Base-by-base conservation (phyloP, 73 alveolate species). In the Stentor roeselii region DNA sequence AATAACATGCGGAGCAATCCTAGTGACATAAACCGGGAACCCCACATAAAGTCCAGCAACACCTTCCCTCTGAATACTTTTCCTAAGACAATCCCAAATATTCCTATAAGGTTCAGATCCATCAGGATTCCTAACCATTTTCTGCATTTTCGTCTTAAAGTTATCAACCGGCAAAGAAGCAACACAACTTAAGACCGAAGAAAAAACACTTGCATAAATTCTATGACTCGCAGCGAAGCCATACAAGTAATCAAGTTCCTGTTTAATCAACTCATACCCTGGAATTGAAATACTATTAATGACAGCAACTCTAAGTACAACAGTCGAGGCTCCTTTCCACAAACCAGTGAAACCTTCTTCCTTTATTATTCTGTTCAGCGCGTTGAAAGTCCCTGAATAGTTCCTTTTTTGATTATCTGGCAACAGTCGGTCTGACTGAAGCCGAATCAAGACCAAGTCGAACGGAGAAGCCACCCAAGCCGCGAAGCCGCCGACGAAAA, bases 261-360 rank as follows among this genome's bases (percentile, higher is more conserved):
- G 92, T 34, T 93, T 93, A 32, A 89, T 82, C 60, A 91, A 95
- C 91, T 93, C 98, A 84, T 88, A 93, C 1, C 96, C 84, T 21
- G 91, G 93, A 3, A 93, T 86, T 94, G 88, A 85, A 21, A 94
- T 92, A 15, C 90, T 74, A 83, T 92, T 93, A 11, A 93, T 61
- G 35, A 91, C 84, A 76, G 88, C 67, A 3, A 96, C 98, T 83
- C 98, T 93, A 42, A 86, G 87, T 4, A 93, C 83, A 15, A 96
- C 88, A 3, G 98, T 96, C 14, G 89, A 82, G 34, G 93, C 85
- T 3, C 98, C 98, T 82, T 86, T 93, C 98, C 98, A 93, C 32
- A 92, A 83, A 15, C 93, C 59, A 4, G 80, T 36, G 15, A 91
- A 39, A 3, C 98, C 98, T 80, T 93, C 98, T 82, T 93, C 98